A percentile compares a stretch with the other conserved stretches of the same genome.
phyloP scores from a whole-genome alignment of 345 rosid genomes.

The Sapria himalayana region DNA sequence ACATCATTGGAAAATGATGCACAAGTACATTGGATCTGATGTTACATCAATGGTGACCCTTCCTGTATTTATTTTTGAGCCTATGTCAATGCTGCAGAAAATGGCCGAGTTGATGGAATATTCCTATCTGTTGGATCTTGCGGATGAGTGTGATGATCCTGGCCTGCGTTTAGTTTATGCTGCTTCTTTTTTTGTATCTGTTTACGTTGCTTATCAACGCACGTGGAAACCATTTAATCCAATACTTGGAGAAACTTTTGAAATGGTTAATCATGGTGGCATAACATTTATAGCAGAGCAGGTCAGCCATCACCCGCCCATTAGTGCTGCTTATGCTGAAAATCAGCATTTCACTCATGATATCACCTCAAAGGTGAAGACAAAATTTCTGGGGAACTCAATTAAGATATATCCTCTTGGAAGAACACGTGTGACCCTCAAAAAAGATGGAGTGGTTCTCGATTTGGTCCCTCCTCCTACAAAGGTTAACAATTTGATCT shows the following conservation, averaged over 20 bases:
- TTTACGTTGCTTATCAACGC: slow-evolving; percentile 61
- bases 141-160: slow-evolving; percentile 86
- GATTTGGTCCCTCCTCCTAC: slow-evolving; percentile 70
- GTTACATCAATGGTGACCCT: slow-evolving; percentile 90
- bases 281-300: slow-evolving; percentile 67
- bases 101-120: slow-evolving; percentile 98
- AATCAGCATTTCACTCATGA: slow-evolving; percentile 64
- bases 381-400: slow-evolving; percentile 64
- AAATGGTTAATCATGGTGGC: slow-evolving; percentile 60
- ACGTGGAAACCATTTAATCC: slow-evolving; percentile 98
- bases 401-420: slow-evolving; percentile 66
- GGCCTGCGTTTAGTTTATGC: slow-evolving; percentile 69
- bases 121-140: slow-evolving; percentile 53
- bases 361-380: slow-evolving; percentile 59
- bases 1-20: slow-evolving; percentile 81
- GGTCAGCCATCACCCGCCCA: slow-evolving; percentile 81
- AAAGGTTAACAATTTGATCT: slow-evolving; percentile 49
- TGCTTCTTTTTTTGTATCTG: slow-evolving; percentile 85
- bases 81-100: slow-evolving; percentile 88
- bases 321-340: slow-evolving; percentile 73
- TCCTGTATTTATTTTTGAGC: slow-evolving; percentile 79
- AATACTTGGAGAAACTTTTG: slow-evolving; percentile 91
- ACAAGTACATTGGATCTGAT: slow-evolving; percentile 69
- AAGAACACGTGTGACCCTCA: slow-evolving; percentile 52
- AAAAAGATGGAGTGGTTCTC: slow-evolving; percentile 44